Evolutionary conservation across 225 moss, liverwort and hornwort species (phyloP).

Genomic region (Straminergon stramineum): DNA sequence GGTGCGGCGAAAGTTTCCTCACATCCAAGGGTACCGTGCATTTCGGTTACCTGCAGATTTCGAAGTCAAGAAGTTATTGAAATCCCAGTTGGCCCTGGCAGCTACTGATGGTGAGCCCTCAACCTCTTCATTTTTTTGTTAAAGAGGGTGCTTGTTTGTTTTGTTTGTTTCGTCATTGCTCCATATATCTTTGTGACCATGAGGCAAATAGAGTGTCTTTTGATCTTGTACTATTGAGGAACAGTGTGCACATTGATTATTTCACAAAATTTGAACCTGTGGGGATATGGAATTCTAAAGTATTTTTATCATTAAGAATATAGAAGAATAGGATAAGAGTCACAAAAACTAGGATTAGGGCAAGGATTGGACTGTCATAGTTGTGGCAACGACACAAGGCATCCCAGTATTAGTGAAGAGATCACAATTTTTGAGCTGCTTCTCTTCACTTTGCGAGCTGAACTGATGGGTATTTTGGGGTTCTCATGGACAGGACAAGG

Average conservation of each 20-base stretch:
- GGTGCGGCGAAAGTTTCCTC: slow-evolving; percentile 74
- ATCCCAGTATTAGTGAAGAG: background rate
- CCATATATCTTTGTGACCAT: background rate
- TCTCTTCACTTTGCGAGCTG: background rate
- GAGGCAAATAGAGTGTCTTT: background rate
- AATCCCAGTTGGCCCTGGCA: slow-evolving; percentile 72
- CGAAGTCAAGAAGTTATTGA: slow-evolving; percentile 54
- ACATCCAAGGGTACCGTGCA: slow-evolving; percentile 56
- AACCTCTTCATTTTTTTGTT: background rate
- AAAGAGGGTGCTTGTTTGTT: background rate
- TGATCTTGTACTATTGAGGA: background rate
- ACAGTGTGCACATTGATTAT: background rate
- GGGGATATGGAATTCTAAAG: background rate
- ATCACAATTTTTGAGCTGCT: background rate
- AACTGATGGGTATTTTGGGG: background rate
- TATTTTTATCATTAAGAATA: background rate
- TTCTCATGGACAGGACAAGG: slow-evolving; percentile 36
- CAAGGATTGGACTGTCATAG: background rate
- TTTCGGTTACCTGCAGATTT: slow-evolving; percentile 45
- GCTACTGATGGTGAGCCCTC: slow-evolving; percentile 39
- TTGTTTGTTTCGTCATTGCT: background rate
- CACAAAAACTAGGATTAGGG: background rate
- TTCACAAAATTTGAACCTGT: background rate
- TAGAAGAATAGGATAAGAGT: background rate
- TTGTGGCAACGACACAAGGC: background rate